A percentile compares a stretch with the other conserved stretches of the same genome.
phyloP scores from a whole-genome alignment of 169 alveolate genomes.

The Eimeria acervulina region DNA sequence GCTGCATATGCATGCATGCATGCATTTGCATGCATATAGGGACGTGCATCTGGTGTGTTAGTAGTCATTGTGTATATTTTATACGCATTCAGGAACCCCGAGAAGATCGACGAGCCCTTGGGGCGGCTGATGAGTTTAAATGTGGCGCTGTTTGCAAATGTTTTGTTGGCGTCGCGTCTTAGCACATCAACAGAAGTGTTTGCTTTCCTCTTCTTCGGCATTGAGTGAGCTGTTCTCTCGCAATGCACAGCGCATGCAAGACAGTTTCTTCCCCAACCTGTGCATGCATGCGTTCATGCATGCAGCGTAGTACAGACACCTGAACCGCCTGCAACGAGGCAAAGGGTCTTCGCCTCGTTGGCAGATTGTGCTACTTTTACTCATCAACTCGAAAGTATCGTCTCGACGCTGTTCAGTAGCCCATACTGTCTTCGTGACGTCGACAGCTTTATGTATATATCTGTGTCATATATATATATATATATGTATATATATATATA shows the following conservation, averaged over 20 bases:
- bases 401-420: too few species aligned
- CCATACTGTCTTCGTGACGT: too few species aligned
- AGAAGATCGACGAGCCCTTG: slow-evolving; percentile 65
- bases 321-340: too few species aligned
- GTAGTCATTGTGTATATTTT: neutral
- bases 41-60: neutral
- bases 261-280: too few species aligned
- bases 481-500: neutral
- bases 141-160: slow-evolving; percentile 74
- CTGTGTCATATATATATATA: neutral
- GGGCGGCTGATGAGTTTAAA: slow-evolving; percentile 73
- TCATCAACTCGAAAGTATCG: too few species aligned
- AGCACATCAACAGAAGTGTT: slow-evolving; percentile 72
- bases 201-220: slow-evolving; percentile 68
- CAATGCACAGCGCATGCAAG: neutral
- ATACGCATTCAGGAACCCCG: slow-evolving; percentile 58
- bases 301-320: slow-evolving; percentile 12
- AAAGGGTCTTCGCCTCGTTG: too few species aligned
- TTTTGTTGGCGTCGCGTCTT: slow-evolving; percentile 75
- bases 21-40: neutral
- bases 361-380: too few species aligned
- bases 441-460: neutral
- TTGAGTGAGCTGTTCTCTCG: slow-evolving; percentile 52
- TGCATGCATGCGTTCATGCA: neutral
- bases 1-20: neutral